These are phyloP conservation scores for Kitagawia praeruptora DNA, from an alignment of 129 eudicot genomes.

Conservation along the genomic window DNA sequence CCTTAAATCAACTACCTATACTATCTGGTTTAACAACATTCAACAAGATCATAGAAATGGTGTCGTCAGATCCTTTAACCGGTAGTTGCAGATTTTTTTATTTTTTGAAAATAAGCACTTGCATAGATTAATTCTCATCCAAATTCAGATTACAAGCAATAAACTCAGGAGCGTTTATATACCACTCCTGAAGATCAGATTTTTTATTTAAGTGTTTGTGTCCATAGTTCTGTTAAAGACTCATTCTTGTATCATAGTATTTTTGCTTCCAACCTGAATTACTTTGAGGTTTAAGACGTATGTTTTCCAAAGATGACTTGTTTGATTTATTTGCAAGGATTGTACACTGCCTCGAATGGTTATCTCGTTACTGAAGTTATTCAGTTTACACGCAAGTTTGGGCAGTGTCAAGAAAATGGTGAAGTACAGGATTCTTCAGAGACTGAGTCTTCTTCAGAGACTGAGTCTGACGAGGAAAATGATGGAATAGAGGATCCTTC, in stretches of 20 bases:
- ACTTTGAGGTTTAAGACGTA: background rate
- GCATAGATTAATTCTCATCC: no score
- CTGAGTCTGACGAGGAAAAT: no score
- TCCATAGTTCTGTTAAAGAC: background rate
- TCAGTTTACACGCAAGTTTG: constrained; percentile 71
- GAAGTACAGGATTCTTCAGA: constrained; percentile 28
- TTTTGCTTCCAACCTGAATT: background rate
- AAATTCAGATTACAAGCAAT: no score
- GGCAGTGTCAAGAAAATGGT: constrained; percentile 79
- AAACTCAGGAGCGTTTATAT: no score
- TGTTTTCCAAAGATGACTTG: background rate
- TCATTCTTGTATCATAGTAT: background rate
- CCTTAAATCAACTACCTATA: constrained; percentile 51
- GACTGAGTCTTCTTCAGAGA: constrained; percentile 16
- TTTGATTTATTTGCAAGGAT: constrained; percentile 30
- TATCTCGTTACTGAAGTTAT: constrained; percentile 67
- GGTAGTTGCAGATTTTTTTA: constrained; percentile 41
- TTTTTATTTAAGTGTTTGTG: background rate
- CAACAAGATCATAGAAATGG: constrained; percentile 52
- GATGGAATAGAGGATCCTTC: constrained; percentile 26
- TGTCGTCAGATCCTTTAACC: constrained; percentile 61
- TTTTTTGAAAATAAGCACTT: no score
- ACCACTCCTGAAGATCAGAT: no score
- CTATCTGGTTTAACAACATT: constrained; percentile 75
- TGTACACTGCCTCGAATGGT: constrained; percentile 82